A percentile compares a stretch with the other conserved stretches of the same genome.
These are phyloP conservation scores for Musa schizocarpa DNA, from an alignment of 176 grass and related monocot genomes.

Conservation along the genomic window DNA sequence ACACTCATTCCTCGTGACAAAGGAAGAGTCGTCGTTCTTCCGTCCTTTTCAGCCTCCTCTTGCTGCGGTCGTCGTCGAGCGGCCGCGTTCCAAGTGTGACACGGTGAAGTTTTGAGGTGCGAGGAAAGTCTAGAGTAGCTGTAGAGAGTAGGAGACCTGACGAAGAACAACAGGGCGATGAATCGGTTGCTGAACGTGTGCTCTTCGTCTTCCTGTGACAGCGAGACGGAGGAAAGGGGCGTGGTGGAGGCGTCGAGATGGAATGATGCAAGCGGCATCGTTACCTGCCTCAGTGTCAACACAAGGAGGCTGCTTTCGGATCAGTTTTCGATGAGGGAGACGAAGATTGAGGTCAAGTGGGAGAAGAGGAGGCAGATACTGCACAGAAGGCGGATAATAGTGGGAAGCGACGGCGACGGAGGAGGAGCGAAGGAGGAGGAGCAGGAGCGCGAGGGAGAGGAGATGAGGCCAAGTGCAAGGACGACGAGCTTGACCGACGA, in stretches of 20 bases:
- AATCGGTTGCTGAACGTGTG: not conserved
- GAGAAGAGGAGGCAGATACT: conserved; percentile 8
- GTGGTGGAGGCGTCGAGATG: not conserved
- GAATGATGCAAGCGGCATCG: too few species aligned
- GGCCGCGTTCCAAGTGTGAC: not conserved
- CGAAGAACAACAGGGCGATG: not conserved
- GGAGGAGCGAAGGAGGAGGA: not conserved
- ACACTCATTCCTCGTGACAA: not conserved
- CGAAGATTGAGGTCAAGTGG: conserved; percentile 10
- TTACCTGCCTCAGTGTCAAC: not conserved
- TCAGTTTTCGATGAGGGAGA: not conserved
- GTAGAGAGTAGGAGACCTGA: not conserved
- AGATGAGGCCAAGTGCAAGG: not conserved
- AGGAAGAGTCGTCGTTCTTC: not conserved
- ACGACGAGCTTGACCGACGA: conserved; percentile 16
- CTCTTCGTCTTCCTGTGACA: not conserved
- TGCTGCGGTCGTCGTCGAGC: not conserved
- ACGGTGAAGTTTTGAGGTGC: not conserved
- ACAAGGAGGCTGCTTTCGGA: not conserved
- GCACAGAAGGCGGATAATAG: not conserved
- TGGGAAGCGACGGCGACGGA: not conserved
- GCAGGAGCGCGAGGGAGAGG: not conserved
- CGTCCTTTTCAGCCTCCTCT: not conserved
- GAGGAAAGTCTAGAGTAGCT: not conserved
- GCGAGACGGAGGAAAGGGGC: not conserved